Conservation (phyloP, 2,329 filamentous ascomycete species). For the Neofusicoccum cordaticola region DNA sequence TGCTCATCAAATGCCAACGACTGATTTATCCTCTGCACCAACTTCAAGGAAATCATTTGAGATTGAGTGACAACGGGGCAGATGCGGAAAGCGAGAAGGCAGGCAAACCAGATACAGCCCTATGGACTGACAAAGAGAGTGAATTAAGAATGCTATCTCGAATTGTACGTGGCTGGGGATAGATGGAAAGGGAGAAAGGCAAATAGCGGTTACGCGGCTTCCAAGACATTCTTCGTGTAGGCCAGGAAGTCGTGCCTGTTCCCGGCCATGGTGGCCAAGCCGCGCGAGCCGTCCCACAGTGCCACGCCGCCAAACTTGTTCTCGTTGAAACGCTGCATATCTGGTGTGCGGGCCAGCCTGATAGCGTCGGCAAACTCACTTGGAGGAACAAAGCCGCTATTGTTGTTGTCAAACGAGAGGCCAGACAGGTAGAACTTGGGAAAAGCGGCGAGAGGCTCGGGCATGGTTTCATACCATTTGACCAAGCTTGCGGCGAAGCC, state of each 20-base stretch:
- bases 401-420: conserved; percentile 11
- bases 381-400: not conserved
- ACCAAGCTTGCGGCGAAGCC: not conserved
- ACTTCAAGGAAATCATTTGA: not conserved
- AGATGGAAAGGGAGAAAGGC: not conserved
- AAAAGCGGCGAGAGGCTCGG: not conserved
- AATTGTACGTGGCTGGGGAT: not conserved
- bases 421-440: conserved; percentile 6
- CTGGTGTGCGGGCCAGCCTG: not conserved
- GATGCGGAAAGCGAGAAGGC: not conserved
- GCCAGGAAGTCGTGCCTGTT: conserved; percentile 9
- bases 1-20: not conserved
- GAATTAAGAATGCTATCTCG: conserved; percentile 1
- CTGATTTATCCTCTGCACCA: not conserved
- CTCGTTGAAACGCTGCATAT: conserved; percentile 6
- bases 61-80: not conserved
- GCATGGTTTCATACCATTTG: conserved; percentile 3
- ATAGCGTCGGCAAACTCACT: conserved; percentile 6
- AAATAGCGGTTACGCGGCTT: not conserved
- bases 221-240: conserved; percentile 16
- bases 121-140: not conserved
- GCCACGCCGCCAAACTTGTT: conserved; percentile 13
- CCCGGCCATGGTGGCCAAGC: conserved; percentile 1
- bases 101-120: not conserved
- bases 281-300: conserved; percentile 12